phyloP scores from a whole-genome alignment of 805 yeast species.

The Spathaspora hagerdaliae region DNA sequence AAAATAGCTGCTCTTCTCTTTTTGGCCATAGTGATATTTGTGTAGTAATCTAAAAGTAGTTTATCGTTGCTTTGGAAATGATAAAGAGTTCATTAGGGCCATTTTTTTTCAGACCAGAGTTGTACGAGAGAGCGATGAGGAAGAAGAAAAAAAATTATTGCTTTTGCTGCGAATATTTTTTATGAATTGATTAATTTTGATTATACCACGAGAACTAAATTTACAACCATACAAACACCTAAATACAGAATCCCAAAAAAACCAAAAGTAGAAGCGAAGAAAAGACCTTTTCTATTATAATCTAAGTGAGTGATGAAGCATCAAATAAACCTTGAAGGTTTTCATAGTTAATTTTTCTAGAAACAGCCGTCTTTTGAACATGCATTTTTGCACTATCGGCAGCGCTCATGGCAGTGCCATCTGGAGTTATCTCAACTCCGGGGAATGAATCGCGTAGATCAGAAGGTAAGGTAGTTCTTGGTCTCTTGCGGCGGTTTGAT shows the following conservation, averaged over 20 bases:
- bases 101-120: too few relatives aligned
- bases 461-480: constrained; percentile 10
- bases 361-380: constrained; percentile 70
- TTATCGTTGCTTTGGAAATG: too few relatives aligned
- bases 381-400: constrained; percentile 77
- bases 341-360: constrained; percentile 86
- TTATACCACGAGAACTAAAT: too few relatives aligned
- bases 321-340: constrained; percentile 58
- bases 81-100: too few relatives aligned
- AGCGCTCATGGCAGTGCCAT: constrained; percentile 49
- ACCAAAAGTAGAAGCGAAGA: not conserved
- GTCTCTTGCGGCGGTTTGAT: constrained; percentile 41
- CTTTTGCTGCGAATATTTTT: too few relatives aligned
- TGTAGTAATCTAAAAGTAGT: too few relatives aligned
- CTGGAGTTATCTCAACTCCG: constrained; percentile 41
- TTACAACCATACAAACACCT: not conserved
- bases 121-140: too few relatives aligned
- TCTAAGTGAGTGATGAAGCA: not conserved
- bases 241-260: not conserved
- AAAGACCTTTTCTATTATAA: not conserved
- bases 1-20: constrained; percentile 87
- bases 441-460: constrained; percentile 20
- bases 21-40: constrained; percentile 58
- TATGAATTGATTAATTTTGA: too few relatives aligned
- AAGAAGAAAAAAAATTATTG: too few relatives aligned